phyloP scores from a whole-genome alignment of 2,329 filamentous ascomycete genomes.

The Cucurbitaria berberidis region DNA sequence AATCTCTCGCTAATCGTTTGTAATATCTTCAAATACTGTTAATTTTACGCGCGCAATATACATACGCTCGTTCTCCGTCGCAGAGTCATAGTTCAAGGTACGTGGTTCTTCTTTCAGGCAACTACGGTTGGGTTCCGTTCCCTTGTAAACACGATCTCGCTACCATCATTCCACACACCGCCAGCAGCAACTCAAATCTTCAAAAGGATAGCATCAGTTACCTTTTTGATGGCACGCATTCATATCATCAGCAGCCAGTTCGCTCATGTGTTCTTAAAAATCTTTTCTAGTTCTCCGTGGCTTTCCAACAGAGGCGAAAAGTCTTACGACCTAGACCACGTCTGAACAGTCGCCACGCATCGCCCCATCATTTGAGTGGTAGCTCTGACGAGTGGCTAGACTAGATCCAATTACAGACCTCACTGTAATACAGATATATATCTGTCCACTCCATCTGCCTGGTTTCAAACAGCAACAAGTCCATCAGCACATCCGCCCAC shows the following conservation, averaged over 20 bases:
- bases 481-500: not conserved
- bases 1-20: not conserved
- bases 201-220: not conserved
- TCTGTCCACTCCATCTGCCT: constrained; percentile 1
- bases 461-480: not conserved
- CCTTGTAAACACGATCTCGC: not conserved
- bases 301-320: not conserved
- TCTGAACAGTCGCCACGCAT: not conserved
- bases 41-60: not conserved
- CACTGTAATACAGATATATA: not conserved
- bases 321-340: not conserved
- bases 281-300: not conserved
- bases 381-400: not conserved
- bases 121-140: not conserved
- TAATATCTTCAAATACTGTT: not conserved
- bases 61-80: not conserved
- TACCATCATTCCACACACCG: not conserved
- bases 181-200: not conserved
- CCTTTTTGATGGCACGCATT: not conserved
- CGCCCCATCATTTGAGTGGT: not conserved
- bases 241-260: not conserved
- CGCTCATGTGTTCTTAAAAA: not conserved
- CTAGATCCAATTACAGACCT: not conserved
- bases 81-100: not conserved
- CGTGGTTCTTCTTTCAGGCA: not conserved